Evolutionary conservation across 1,284 basidiomycete species (phyloP), one percentile per base, ranked within the genome.

Genomic region (Boletellus deceptivus): DNA sequence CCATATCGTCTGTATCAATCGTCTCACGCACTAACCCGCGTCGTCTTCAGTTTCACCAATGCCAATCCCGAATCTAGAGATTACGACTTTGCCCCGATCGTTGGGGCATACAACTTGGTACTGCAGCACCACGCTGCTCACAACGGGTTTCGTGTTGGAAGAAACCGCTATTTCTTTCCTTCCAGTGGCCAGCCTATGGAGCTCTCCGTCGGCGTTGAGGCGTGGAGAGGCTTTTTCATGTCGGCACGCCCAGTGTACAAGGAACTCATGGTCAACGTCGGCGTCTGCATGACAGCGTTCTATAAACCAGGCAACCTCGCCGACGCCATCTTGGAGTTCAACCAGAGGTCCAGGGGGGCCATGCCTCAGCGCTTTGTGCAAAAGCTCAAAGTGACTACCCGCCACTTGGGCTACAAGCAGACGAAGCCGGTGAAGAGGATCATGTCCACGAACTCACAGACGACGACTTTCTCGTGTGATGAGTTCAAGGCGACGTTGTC

Each of bases 241-340:
- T 88, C 86, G 1, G 75, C 83, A 4, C 76, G 86, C 0, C 82
- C 84, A 0, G 74, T 78, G 10, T 80, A 76, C 67, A 83, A 84
- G 49, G 75, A 84, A 49, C 69, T 89, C 3, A 80, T 85, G 77
- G 80, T 90, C 46, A 89, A 89, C 59, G 77, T 89, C 22, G 88
- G 86, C 54, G 78, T 82, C 14, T 86, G 84, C 62, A 85, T 84
- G 78, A 80, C 84, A 0, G 85, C 85, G 0, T 90, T 90, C 62
- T 78, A 88, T 53, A 67, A 71, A 6, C 78, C 82, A 0, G 82
- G 83, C 0, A 84, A 82, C 49, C 72, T 89, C 4, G 80, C 77
- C 1, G 69, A 83, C 0, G 76, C 79, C 0, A 72, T 89, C 49
- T 20, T 68, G 3, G 72, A 70, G 3, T 88, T 85, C 57, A 55